A percentile compares a stretch with the other conserved stretches of the same genome.
phyloP scores from a whole-genome alignment of 495 filamentous ascomycete genomes.

The Opeltia flavorubescens region DNA sequence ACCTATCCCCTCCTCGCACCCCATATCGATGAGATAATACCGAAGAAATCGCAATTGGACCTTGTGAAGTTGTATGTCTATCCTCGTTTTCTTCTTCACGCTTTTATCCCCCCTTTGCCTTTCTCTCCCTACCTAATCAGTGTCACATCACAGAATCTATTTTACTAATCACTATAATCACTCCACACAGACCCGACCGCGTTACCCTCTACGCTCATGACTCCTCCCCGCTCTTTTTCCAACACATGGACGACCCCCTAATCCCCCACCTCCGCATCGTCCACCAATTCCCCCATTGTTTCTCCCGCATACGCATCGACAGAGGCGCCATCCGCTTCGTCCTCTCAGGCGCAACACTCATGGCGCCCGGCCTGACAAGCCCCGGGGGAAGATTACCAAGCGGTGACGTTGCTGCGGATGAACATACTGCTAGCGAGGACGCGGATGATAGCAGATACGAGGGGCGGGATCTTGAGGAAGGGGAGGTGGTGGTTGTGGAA shows the following conservation, averaged over 20 bases:
- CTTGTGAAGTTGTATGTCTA: conserved; percentile 59
- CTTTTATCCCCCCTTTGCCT: conserved; percentile 2
- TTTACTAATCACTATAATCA: too few relatives aligned
- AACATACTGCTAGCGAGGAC: conserved; percentile 70
- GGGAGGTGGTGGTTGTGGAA: conserved; percentile 70
- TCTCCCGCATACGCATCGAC: conserved; percentile 54
- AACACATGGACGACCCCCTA: conserved; percentile 64
- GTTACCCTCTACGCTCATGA: conserved; percentile 74
- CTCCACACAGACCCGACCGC: conserved; percentile 69
- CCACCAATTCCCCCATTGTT: conserved; percentile 41
- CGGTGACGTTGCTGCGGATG: conserved; percentile 40
- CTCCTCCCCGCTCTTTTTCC: conserved; percentile 69
- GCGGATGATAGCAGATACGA: conserved; percentile 28
- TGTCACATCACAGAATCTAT: too few relatives aligned
- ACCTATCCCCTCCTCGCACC: conserved; percentile 79
- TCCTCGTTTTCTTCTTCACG: not conserved
- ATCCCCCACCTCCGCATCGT: conserved; percentile 71
- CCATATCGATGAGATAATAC: conserved; percentile 86
- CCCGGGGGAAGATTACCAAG: conserved; percentile 64
- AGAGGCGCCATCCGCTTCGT: conserved; percentile 96
- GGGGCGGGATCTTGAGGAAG: conserved; percentile 46
- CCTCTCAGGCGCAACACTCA: conserved; percentile 77
- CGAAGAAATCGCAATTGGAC: conserved; percentile 89
- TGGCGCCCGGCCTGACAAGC: conserved; percentile 84
- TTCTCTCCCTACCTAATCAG: not conserved